phyloP scores from a whole-genome alignment of 148 eudicot species.

The Camellia sinensis region DNA sequence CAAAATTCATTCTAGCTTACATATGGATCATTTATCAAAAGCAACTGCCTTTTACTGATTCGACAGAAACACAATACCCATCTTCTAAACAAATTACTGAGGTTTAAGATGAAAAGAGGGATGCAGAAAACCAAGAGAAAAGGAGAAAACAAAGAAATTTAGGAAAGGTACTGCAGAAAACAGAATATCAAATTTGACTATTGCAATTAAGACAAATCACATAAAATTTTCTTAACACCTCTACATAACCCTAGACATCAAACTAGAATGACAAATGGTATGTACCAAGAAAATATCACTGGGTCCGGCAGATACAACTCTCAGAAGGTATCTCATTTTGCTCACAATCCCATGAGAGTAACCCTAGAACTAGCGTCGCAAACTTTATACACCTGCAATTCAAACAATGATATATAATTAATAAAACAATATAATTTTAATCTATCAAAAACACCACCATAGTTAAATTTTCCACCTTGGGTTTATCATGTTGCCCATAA shows the following conservation, averaged over 20 bases:
- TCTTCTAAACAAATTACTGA: neutral
- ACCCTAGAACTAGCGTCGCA: neutral
- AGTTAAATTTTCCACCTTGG: slow-evolving; percentile 14
- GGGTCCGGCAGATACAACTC: slow-evolving; percentile 10
- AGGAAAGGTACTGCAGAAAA: slow-evolving; percentile 2
- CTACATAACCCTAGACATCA: slow-evolving; percentile 17
- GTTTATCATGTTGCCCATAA: neutral
- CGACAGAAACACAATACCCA: neutral
- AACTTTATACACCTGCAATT: slow-evolving; percentile 19
- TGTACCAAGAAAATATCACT: slow-evolving; percentile 22
- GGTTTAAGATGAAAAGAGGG: neutral
- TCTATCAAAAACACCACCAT: neutral
- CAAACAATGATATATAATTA: slow-evolving; percentile 6
- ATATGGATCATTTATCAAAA: slow-evolving; percentile 3
- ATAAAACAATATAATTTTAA: neutral
- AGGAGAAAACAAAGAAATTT: neutral
- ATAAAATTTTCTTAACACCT: slow-evolving; percentile 8
- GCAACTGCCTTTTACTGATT: neutral
- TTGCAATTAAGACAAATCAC: slow-evolving; percentile 3
- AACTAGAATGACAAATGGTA: slow-evolving; percentile 7
- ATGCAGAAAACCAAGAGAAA: neutral
- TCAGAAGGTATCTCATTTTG: slow-evolving; percentile 3
- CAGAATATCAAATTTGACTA: neutral
- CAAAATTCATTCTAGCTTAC: neutral
- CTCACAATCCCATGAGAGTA: neutral